Percentiles rank a stretch among this genome's conserved stretches.
These are phyloP conservation scores for Starmerella sp. DNA, from an alignment of 805 yeast species.

Conservation along the genomic window DNA sequence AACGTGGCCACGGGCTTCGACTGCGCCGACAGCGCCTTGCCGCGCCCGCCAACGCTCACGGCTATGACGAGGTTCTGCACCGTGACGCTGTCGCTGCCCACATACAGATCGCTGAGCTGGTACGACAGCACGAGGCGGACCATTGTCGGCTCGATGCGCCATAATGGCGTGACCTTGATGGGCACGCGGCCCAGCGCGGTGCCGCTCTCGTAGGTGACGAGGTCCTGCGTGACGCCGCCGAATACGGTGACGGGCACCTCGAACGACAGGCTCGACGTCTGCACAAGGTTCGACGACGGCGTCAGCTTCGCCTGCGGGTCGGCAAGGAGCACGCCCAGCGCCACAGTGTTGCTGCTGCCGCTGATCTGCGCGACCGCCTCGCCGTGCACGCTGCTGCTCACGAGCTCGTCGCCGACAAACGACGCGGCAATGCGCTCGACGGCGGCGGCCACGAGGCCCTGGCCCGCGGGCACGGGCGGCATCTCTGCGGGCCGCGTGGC, in stretches of 20 bases:
- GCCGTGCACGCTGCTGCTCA: slow-evolving; percentile 58
- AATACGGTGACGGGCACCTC: slow-evolving; percentile 31
- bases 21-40: slow-evolving; percentile 51
- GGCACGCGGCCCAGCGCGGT: slow-evolving; percentile 42
- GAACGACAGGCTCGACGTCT: slow-evolving; percentile 18
- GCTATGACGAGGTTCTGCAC: slow-evolving; percentile 53
- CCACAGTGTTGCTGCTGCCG: slow-evolving; percentile 5
- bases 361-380: slow-evolving; percentile 49
- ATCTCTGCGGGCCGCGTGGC: slow-evolving; percentile 19
- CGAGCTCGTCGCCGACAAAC: slow-evolving; percentile 54
- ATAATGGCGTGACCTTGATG: slow-evolving; percentile 60
- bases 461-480: slow-evolving; percentile 25
- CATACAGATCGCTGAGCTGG: slow-evolving; percentile 42
- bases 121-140: slow-evolving; percentile 73
- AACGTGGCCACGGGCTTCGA: slow-evolving; percentile 89
- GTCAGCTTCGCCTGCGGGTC: slow-evolving; percentile 19
- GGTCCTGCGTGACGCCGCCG: slow-evolving; percentile 37
- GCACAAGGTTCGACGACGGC: slow-evolving; percentile 18
- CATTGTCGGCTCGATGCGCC: slow-evolving; percentile 81
- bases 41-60: slow-evolving; percentile 44
- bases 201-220: slow-evolving; percentile 56
- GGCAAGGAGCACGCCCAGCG: slow-evolving; percentile 18
- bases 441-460: slow-evolving; percentile 54
- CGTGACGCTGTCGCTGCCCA: slow-evolving; percentile 31
- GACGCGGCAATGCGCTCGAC: slow-evolving; percentile 77